phyloP scores from a whole-genome alignment of 805 yeast genomes.

The Nakazawaea ernobii region DNA sequence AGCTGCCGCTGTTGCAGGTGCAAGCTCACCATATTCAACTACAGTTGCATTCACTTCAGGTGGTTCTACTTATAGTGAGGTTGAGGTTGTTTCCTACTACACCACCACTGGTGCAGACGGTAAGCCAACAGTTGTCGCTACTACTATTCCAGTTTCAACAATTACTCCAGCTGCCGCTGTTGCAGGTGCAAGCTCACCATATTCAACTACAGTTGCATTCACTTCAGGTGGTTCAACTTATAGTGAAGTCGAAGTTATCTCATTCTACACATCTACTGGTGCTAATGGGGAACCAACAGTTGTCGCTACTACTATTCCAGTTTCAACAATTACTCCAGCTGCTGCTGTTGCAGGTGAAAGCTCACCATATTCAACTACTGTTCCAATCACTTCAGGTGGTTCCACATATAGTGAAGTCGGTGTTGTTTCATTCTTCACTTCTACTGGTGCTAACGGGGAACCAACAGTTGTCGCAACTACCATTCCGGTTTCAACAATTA shows the following conservation, averaged over 20 bases:
- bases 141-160: background rate
- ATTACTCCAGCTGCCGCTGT: background rate
- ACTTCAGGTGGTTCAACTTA: slow-evolving; percentile 1
- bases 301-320: background rate
- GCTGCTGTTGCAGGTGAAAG: too few relatives aligned
- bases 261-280: slow-evolving; percentile 2
- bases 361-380: too few relatives aligned
- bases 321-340: background rate
- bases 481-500: too few relatives aligned
- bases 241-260: background rate
- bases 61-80: background rate
- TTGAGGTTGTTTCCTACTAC: slow-evolving; percentile 1
- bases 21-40: background rate
- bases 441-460: too few relatives aligned
- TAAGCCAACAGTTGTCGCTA: background rate
- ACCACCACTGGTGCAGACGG: slow-evolving; percentile 4
- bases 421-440: too few relatives aligned
- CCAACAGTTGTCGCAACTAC: too few relatives aligned
- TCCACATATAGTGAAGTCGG: too few relatives aligned
- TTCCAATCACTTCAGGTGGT: too few relatives aligned
- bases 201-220: background rate
- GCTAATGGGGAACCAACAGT: background rate
- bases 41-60: slow-evolving; percentile 1
- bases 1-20: too few relatives aligned
- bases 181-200: background rate